Percentiles rank a stretch among this genome's conserved stretches.
Evolutionary conservation across 106 monocot genomes (phyloP).

Genomic region (Dioscorea dumetorum): DNA sequence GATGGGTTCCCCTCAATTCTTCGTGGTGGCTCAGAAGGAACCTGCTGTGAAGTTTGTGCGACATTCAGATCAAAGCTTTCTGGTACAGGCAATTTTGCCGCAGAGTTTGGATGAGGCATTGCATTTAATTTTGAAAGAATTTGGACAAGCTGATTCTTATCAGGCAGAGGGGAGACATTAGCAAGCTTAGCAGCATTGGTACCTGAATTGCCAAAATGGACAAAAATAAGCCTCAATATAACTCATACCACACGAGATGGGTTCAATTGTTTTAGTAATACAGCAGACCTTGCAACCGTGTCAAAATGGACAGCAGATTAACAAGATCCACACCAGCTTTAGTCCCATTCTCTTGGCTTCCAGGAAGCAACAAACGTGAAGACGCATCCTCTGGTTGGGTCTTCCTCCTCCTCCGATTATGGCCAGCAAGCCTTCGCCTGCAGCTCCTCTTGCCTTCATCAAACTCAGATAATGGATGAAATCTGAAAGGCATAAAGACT

Average conservation of each 20-base stretch:
- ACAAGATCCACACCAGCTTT: slow-evolving; percentile 58
- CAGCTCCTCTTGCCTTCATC: slow-evolving; percentile 99
- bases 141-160: slow-evolving; percentile 59
- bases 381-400: slow-evolving; percentile 77
- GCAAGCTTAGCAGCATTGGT: slow-evolving; percentile 34
- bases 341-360: slow-evolving; percentile 37
- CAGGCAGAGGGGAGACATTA: slow-evolving; percentile 33
- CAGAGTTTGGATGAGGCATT: slow-evolving; percentile 18
- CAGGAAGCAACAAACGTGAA: slow-evolving; percentile 36
- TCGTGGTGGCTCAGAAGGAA: slow-evolving; percentile 22
- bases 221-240: not conserved
- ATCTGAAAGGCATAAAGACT: slow-evolving; percentile 25
- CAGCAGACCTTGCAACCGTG: slow-evolving; percentile 66
- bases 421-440: slow-evolving; percentile 84
- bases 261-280: not conserved
- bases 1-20: slow-evolving; percentile 18
- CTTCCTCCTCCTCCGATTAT: slow-evolving; percentile 86
- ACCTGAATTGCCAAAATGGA: slow-evolving; percentile 25
- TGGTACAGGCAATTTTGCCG: slow-evolving; percentile 23
- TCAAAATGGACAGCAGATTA: slow-evolving; percentile 51
- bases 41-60: slow-evolving; percentile 41
- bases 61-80: slow-evolving; percentile 80
- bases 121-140: slow-evolving; percentile 60
- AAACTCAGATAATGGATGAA: slow-evolving; percentile 85
- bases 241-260: not conserved